These are phyloP conservation scores for Trichophaea hybrida DNA, from an alignment of 2,329 filamentous ascomycete species.

Conservation along the genomic window DNA sequence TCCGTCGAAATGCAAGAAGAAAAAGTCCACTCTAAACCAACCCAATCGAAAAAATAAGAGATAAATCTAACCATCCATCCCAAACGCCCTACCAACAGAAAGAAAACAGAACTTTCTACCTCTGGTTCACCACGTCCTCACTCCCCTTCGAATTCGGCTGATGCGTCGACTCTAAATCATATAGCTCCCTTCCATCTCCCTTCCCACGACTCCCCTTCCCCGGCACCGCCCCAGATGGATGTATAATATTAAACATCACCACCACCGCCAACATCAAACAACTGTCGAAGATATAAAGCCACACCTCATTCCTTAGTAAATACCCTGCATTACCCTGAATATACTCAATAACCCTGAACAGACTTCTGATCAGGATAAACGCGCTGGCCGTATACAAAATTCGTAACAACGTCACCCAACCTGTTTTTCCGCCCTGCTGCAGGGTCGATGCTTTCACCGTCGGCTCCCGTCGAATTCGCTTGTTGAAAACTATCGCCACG, in stretches of 20 bases:
- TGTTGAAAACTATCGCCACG: slow-evolving; percentile 38
- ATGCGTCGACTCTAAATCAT: background rate
- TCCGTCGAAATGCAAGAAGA: too few species aligned
- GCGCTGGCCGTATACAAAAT: slow-evolving; percentile 34
- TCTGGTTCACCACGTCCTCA: too few species aligned
- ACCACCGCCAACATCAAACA: slow-evolving; percentile 35
- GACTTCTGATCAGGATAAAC: slow-evolving; percentile 37
- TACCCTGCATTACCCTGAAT: slow-evolving; percentile 34
- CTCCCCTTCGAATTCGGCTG: too few species aligned
- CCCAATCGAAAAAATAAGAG: too few species aligned
- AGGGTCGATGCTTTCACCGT: slow-evolving; percentile 23
- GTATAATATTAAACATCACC: slow-evolving; percentile 31
- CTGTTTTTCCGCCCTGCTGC: background rate
- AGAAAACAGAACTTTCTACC: too few species aligned
- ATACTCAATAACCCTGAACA: slow-evolving; percentile 40
- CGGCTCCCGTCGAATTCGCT: slow-evolving; percentile 31
- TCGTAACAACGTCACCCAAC: slow-evolving; percentile 28
- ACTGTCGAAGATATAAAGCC: slow-evolving; percentile 38
- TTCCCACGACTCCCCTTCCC: background rate
- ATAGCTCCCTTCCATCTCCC: background rate
- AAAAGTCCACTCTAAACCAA: too few species aligned
- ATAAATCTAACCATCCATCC: too few species aligned
- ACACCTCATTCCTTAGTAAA: slow-evolving; percentile 35
- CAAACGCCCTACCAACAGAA: too few species aligned
- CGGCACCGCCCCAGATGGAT: slow-evolving; percentile 29